Base-by-base conservation (phyloP, 805 yeast species). In the Yarrowia porcina region DNA sequence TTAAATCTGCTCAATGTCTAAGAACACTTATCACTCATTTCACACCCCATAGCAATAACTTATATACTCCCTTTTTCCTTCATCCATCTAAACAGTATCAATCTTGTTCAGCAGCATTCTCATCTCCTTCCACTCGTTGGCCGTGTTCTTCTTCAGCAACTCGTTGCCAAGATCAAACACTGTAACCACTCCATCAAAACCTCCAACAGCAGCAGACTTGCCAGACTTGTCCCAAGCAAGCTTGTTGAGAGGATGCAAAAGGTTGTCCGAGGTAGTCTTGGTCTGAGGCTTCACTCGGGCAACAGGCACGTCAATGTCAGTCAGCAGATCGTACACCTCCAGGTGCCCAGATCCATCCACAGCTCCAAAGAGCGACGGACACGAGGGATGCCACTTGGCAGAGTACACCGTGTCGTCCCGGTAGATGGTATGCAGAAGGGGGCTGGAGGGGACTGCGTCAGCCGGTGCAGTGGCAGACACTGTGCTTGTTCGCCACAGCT, bases 261-360 rank as follows among this genome's bases (percentile, higher is more conserved):
- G 38, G 20, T 38, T 38, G 13, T 30, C 45, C 28, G 35, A 18
- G 7, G 66, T 15, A 1, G 42, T 33, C 44, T 52, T 52, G n/a
- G 28, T 21, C 28, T 33, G 42, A 1, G 72, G 70, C 18, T 49
- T 50, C 28, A 63, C 64, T 11, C 69, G 59, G 1, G 68, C 66
- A 13, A 70, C 42, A 1, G 77, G 73, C 13, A 66, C 66, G 17
- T 73, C 74, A 17, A 68, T 62, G 41, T 70, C 75, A 23, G 66
- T 66, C 7, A 35, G 47, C 17, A 79, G 64, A 65, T 79, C 75
- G 80, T 80, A 79, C 32, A 79, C 63, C 59, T 74, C 75, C 33
- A 77, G 57, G 28, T 62, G 52, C 1, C 79, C 78, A 3, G 68
- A 60, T 3, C 73, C 71, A 30, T 72, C 76, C 10, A 73, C 76